Evolutionary conservation across 495 filamentous ascomycete genomes (phyloP), one percentile per base, ranked within the genome.

Genomic region (Tetracladium setigerum): DNA sequence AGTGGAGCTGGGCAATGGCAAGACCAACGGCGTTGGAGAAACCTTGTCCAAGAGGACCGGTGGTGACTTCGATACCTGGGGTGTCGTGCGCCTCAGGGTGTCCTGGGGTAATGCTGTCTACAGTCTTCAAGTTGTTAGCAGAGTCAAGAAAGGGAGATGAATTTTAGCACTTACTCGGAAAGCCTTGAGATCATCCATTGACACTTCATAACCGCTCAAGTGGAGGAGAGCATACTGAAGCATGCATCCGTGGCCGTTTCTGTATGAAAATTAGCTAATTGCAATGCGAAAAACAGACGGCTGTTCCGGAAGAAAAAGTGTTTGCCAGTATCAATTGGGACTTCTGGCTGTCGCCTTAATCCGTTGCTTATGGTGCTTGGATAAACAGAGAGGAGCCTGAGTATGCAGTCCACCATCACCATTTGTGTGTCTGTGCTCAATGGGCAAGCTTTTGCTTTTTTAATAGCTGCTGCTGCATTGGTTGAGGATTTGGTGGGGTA

Each of bases 181-280:
- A 56, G 68, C 66, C 81, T 96, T 97, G 56, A 99, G 62, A 73
- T 96, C 91, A 54, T 97, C 88, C 45, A 99, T 67, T 53, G 79
- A 74, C 38, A 97, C 32, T 43, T 67, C 78, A 67, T 95, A 99
- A 66, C 94, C 92, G 71, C 89, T 94, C 22, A 99, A 76, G 76
- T 99, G 92, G 54, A 99, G 84, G 56, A 99, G 78, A 60, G 92
- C 84, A 82, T 99, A 99, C 67, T 95, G 92, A 46, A 98, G 87
- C 90, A 97, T 95, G 77, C 92, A 98, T 53, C 84, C 92, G 70
- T 98, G 92, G 52, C 92, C 92, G 74, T 98, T 98, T 42, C 91
- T 97, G 60, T 56, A 34, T 32, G 31, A 35, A 34, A 48, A 12
- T 43, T 19, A 22, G 15, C 18, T 2, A 10, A 16, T 19, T 42